Base-by-base conservation (phyloP, 169 alveolate genomes). In the Plasmodium vinckei region DNA sequence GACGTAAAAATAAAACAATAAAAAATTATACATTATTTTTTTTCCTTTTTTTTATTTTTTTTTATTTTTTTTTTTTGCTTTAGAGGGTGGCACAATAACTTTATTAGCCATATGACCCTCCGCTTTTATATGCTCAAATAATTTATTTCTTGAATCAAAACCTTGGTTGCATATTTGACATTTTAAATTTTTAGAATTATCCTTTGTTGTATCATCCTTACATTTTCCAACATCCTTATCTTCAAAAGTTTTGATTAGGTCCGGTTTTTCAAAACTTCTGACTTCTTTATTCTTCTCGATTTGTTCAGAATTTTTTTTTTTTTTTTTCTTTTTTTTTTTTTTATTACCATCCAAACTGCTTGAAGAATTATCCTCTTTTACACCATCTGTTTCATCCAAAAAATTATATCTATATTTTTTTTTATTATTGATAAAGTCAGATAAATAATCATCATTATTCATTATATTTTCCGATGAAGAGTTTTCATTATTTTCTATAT, bases 101-200 rank as follows among this genome's bases (percentile, higher is more conserved):
- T 87, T 87, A 42, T 87, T 71, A n/a, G 88, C 87, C 15, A 91
- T 91, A 51, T 91, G 94, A 15, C 92, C 89, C 39, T 87, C 77
- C 6, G 65, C 77, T 44, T 91, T 82, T 46, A 91, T 92, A 51
- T 91, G 94, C 21, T 65, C 59, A 87, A 91, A 91, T 53, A 91
- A 49, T 63, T 91, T 91, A 72, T 91, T 91, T 87, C 94, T 25
- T 6, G 94, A 91, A 44, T 77, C 61, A 77, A 77, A 77, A n/a
- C 57, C 64, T 21, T 77, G 70, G 9, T 56, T 63, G 49, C 88
- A 77, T 23, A 64, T 25, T 77, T 77, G 25, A 21, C 88, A 77
- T 44, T 63, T 49, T 1, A 46, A 7, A 63, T 15, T 64, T 25
- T 77, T 77, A 63, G 59, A 23, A 64, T 46, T 64, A 23, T 77